Evolutionary conservation across 1,139 yeast species (phyloP).

Genomic region (Geotrichum carabidarum): DNA sequence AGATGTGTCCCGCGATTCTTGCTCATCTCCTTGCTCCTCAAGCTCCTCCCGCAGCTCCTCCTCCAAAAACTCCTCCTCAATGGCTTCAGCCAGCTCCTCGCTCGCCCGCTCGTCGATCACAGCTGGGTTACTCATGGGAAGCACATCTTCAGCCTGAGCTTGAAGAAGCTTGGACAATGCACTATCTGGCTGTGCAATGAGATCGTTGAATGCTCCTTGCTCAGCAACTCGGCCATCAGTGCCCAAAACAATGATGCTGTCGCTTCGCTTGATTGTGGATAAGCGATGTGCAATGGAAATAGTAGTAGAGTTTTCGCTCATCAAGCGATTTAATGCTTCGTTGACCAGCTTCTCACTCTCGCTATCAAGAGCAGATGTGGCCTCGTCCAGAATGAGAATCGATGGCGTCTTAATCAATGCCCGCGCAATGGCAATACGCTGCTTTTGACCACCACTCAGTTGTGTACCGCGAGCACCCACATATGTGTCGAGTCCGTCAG

Average conservation of each 20-base stretch:
- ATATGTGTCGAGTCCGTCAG: conserved; percentile 73
- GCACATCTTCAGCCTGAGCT: conserved; percentile 37
- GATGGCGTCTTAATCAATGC: conserved; percentile 71
- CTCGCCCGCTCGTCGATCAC: not conserved
- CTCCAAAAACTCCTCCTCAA: conserved; percentile 12
- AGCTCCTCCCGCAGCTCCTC: conserved; percentile 17
- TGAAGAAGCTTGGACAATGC: conserved; percentile 61
- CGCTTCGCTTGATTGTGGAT: conserved; percentile 82
- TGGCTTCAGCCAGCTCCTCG: not conserved
- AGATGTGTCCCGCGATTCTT: conserved; percentile 14
- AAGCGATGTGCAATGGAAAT: conserved; percentile 90
- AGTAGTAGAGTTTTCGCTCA: conserved; percentile 67
- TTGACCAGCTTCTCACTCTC: conserved; percentile 81
- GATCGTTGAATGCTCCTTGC: conserved; percentile 64
- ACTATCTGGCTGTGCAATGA: conserved; percentile 59
- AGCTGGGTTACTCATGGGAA: not conserved
- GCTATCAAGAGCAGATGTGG: conserved; percentile 79
- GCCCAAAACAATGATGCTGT: conserved; percentile 74
- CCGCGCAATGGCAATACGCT: conserved; percentile 76
- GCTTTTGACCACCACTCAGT: conserved; percentile 84
- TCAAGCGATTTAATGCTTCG: conserved; percentile 53
- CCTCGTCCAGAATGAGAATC: conserved; percentile 70
- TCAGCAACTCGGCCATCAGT: conserved; percentile 77
- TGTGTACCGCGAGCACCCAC: conserved; percentile 87
- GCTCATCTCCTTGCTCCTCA: conserved; percentile 12